Evolutionary conservation across 73 alveolate species (phyloP), one percentile per base, ranked within the genome.

Genomic region (Stentor coeruleus): DNA sequence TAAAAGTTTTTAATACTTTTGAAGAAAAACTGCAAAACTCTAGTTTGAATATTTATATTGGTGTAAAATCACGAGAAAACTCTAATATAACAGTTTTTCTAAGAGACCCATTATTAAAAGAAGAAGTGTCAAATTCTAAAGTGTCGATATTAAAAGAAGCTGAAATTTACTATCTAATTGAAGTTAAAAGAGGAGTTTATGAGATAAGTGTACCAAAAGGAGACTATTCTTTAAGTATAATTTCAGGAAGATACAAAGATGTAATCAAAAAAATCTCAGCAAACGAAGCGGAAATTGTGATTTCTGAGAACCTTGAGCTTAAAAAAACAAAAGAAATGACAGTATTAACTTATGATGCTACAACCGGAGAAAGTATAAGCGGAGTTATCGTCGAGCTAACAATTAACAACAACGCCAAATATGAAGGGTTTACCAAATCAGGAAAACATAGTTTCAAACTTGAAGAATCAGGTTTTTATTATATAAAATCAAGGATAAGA

Each of bases 1-100:
- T 11, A 39, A 39, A 85, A 36, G 3, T 33, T 3, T 74, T 85
- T 35, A 33, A 85, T 60, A 36, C 87, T 4, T 85, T 81, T 83
- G 59, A 83, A 59, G 80, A 81, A 28, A 31, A 31, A 26, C 6
- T 39, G 38, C 74, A 40, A n/a, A 75, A 37, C 39, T n/a, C 38
- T 2, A 75, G 83, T 38, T 15, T 75, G 38, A 75, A 75, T 75
- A 66, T 75, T 14, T 75, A 39, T 39, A 75, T 75, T 40, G 74
- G 59, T 38, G 59, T 75, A 1, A 15, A 75, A 2, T 38, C 83
- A 0, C 26, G 72, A 1, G 83, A 75, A 15, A 75, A 26, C 26
- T 75, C 39, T 40, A 30, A 20, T 31, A 75, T 75, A n/a, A 20
- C 41, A 20, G 38, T 75, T 3, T 30, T 38, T 1, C n/a, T 75